Conservation (phyloP, 169 alveolate genomes). For the Plasmodium vinckei region DNA sequence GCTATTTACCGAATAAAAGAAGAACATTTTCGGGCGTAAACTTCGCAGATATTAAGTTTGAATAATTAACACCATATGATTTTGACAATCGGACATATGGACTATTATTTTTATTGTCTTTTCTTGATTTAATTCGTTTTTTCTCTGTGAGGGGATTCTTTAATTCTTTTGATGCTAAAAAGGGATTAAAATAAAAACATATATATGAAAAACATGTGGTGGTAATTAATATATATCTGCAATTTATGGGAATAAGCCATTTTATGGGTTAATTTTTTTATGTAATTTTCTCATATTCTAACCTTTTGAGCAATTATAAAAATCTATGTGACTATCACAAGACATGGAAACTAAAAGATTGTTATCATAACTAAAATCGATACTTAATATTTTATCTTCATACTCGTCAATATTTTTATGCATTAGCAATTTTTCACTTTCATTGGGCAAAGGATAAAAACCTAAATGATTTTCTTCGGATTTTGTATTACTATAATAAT, state of each 20-base stretch:
- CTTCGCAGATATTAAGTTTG: constrained; percentile 71
- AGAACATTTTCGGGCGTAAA: constrained; percentile 75
- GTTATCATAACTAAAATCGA: constrained; percentile 74
- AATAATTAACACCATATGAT: constrained; percentile 66
- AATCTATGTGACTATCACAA: constrained; percentile 63
- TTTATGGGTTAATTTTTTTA: background rate
- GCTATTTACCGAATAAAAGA: constrained; percentile 48
- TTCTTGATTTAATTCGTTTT: constrained; percentile 45
- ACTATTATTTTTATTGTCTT: constrained; percentile 11
- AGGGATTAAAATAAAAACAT: background rate
- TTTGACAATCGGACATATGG: constrained; percentile 68
- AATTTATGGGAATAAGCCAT: background rate
- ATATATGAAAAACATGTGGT: background rate
- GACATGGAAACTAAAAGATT: constrained; percentile 65
- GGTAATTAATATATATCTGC: background rate
- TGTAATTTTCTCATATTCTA: constrained; percentile 4
- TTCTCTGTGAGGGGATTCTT: constrained; percentile 11
- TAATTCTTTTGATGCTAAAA: constrained; percentile 44
- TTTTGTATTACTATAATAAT: background rate
- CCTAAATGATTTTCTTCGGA: constrained; percentile 11
- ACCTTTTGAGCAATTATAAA: constrained; percentile 76
- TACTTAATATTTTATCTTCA: constrained; percentile 67
- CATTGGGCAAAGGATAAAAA: background rate
- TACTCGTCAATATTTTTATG: background rate
- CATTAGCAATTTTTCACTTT: constrained; percentile 1